Evolutionary conservation across 2,329 filamentous ascomycete genomes (phyloP), one percentile per base, ranked within the genome.

Genomic region (Venturia effusa): DNA sequence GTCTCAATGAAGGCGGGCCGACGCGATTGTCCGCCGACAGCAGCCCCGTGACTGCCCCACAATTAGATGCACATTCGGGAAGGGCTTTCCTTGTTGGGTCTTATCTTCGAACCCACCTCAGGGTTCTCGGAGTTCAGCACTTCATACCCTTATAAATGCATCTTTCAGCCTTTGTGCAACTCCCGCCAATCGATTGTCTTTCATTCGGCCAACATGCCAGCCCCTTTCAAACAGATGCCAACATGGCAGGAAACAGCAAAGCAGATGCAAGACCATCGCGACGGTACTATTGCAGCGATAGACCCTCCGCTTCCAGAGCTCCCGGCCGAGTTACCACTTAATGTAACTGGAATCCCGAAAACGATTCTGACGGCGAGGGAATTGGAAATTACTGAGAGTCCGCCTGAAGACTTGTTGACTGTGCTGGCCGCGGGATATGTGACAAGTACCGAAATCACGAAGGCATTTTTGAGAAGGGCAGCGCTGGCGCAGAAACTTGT

Each of bases 401-500:
- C 78, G 5, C 74, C 81, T n/a, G 76, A 78, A 63, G 66, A 69
- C 1, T 74, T 84, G 1, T 68, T 78, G 1, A 67, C 70, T 22
- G 71, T 71, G 61, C 73, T 85, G 41, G 75, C 79, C 6, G 74
- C 71, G 7, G 78, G 78, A 8, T 71, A 77, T 61, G 68, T 81
- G 24, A 78, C 74, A 13, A 74, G 78, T 39, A 73, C 73, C 1
- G 70, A 74, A 19, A 79, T 85, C 10, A 78, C 76, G 3, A 78
- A 74, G 39, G 83, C 83, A 1, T 86, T 85, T 69, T 72, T 85
- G 54, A 74, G 81, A 55, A 74, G 83, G 48, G 83, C 83, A 32
- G 81, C 71, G 4, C 70, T 85, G 24, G 82, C 83, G 1, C 80
- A 82, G 66, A 77, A 76, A 67, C 72, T 82, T 59, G 77, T 79